A percentile compares a stretch with the other conserved stretches of the same genome.
Evolutionary conservation across 257 asterid species (phyloP).

Genomic region (Cynanchum wilfordii): DNA sequence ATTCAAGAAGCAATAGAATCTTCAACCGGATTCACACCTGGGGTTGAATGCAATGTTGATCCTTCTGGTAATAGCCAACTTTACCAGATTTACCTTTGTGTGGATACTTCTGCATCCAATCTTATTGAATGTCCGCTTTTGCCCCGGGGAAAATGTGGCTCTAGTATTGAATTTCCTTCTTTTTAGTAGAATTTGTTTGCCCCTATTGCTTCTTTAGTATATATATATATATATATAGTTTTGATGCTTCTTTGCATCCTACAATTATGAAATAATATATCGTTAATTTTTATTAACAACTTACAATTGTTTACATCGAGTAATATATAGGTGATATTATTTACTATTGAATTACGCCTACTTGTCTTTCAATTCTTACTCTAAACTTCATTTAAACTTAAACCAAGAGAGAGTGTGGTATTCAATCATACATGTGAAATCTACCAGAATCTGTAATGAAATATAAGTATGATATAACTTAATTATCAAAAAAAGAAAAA

Average conservation of each 20-base stretch:
- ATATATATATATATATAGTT: too few relatives aligned
- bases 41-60: conserved; percentile 22
- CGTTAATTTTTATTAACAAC: too few relatives aligned
- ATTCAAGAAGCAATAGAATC: conserved; percentile 13
- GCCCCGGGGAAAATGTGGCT: conserved; percentile 16
- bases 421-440: too few relatives aligned
- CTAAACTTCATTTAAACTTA: too few relatives aligned
- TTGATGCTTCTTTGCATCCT: not conserved
- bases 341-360: too few relatives aligned
- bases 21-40: conserved; percentile 13
- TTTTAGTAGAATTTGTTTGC: not conserved
- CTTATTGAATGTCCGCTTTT: conserved; percentile 19
- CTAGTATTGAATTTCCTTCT: conserved; percentile 18
- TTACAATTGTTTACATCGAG: not conserved
- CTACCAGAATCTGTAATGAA: too few relatives aligned
- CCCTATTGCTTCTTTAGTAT: not conserved
- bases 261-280: too few relatives aligned
- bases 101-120: conserved; percentile 12
- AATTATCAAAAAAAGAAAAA: too few relatives aligned
- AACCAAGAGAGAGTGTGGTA: too few relatives aligned
- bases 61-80: conserved; percentile 20
- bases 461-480: too few relatives aligned
- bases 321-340: too few relatives aligned
- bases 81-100: conserved; percentile 23
- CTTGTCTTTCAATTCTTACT: too few relatives aligned